These are phyloP conservation scores for rapeseed (Brassica napus) DNA, from an alignment of 345 rosid genomes.

Conservation along the genomic window DNA sequence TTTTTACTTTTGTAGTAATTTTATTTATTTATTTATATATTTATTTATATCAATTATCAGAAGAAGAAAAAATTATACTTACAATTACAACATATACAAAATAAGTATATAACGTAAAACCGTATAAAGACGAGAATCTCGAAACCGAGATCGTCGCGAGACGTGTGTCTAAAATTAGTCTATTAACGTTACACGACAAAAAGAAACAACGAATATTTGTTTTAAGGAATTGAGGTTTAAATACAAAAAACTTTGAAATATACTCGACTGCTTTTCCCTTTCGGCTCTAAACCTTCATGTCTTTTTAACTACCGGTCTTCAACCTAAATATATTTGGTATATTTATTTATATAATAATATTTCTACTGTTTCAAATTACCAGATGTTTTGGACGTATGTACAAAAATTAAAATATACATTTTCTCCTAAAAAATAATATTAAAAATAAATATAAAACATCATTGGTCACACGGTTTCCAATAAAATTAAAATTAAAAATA, in stretches of 20 bases:
- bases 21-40: too few species aligned
- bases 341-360: neutral
- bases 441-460: too few species aligned
- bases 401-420: too few species aligned
- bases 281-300: constrained; percentile 27
- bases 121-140: constrained; percentile 25
- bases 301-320: too few species aligned
- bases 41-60: neutral
- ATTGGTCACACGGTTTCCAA: too few species aligned
- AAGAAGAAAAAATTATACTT: neutral
- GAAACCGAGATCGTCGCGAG: constrained; percentile 32
- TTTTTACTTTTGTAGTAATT: neutral
- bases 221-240: neutral
- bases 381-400: too few species aligned
- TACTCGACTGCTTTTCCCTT: constrained; percentile 22
- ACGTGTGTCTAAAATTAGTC: constrained; percentile 27
- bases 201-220: constrained; percentile 19
- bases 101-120: neutral
- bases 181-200: constrained; percentile 15
- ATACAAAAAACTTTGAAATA: neutral
- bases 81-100: neutral
- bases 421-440: too few species aligned
- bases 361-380: too few species aligned
- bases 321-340: neutral
- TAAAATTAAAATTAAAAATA: too few species aligned